Conservation (phyloP, 2,329 filamentous ascomycete genomes). For the Trichoderma semiorbis region DNA sequence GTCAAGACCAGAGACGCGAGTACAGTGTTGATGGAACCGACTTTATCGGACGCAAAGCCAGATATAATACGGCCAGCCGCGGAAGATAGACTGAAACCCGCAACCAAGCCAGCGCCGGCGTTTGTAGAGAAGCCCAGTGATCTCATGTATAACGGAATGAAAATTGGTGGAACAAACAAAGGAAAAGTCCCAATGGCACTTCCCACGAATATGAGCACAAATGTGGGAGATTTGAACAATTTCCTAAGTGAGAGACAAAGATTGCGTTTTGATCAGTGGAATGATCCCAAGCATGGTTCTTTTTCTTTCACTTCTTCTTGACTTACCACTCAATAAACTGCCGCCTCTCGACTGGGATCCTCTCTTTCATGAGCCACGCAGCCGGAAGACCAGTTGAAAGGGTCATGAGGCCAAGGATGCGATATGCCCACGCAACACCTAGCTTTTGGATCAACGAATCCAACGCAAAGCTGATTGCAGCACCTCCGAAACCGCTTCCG, state of each 20-base stretch:
- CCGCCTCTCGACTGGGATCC: constrained; percentile 37
- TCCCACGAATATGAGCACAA: constrained; percentile 48
- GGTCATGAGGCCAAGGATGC: constrained; percentile 50
- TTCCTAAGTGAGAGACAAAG: constrained; percentile 28
- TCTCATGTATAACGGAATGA: constrained; percentile 51
- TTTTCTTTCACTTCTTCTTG: background rate
- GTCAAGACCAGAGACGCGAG: constrained; percentile 47
- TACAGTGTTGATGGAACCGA: constrained; percentile 53
- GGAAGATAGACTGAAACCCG: constrained; percentile 56
- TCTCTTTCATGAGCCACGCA: constrained; percentile 48
- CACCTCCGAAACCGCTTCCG: constrained; percentile 50
- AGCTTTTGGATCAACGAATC: constrained; percentile 39
- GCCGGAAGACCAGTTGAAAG: constrained; percentile 51
- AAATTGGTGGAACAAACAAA: constrained; percentile 58
- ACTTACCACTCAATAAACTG: constrained; percentile 32
- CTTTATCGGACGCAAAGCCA: constrained; percentile 49
- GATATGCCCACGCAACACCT: constrained; percentile 47
- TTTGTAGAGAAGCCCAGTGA: constrained; percentile 49
- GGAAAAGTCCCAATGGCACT: constrained; percentile 56
- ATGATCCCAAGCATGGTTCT: background rate
- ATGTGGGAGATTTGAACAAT: constrained; percentile 49
- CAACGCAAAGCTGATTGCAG: constrained; percentile 43
- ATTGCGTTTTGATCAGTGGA: background rate
- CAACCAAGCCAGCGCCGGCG: constrained; percentile 52
- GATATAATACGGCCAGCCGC: constrained; percentile 51